These are phyloP conservation scores for Ustilago shanxiensis DNA, from an alignment of 1,284 basidiomycete species.

Conservation along the genomic window DNA sequence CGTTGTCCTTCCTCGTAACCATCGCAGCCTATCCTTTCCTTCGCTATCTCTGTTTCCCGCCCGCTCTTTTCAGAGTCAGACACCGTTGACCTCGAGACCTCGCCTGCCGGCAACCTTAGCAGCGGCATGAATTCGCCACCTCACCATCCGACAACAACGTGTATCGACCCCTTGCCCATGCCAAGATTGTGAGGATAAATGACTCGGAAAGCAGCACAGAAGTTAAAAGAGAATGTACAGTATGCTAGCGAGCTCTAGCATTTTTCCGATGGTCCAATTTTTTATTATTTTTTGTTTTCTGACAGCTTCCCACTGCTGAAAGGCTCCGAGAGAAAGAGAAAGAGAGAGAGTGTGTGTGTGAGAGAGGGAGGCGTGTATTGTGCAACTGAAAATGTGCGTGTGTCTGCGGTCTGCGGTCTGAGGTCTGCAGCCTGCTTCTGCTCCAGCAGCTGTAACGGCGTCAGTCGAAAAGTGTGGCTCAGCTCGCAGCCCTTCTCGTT, in stretches of 20 bases:
- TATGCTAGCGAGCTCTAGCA: no score
- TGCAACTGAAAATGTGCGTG: not conserved
- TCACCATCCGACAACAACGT: not conserved
- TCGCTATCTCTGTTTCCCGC: not conserved
- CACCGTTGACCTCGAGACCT: not conserved
- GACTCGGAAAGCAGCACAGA: no score
- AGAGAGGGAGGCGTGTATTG: not conserved
- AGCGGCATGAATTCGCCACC: not conserved
- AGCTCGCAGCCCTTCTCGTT: not conserved
- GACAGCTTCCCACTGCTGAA: conserved; percentile 9
- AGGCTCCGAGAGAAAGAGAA: not conserved
- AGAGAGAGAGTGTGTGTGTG: not conserved
- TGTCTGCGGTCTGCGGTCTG: no score
- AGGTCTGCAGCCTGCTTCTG: conserved; percentile 1
- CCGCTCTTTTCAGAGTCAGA: not conserved
- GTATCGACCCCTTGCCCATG: not conserved
- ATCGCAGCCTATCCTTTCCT: not conserved
- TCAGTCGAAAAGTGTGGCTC: conserved; percentile 8
- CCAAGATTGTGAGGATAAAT: not conserved
- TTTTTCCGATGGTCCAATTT: no score
- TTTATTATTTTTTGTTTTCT: not conserved
- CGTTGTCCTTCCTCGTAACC: conserved; percentile 6
- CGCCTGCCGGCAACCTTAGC: not conserved
- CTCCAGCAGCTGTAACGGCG: not conserved
- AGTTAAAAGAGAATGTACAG: no score